Conservation (phyloP, 2,329 filamentous ascomycete genomes). For the Penicillium sp. region DNA sequence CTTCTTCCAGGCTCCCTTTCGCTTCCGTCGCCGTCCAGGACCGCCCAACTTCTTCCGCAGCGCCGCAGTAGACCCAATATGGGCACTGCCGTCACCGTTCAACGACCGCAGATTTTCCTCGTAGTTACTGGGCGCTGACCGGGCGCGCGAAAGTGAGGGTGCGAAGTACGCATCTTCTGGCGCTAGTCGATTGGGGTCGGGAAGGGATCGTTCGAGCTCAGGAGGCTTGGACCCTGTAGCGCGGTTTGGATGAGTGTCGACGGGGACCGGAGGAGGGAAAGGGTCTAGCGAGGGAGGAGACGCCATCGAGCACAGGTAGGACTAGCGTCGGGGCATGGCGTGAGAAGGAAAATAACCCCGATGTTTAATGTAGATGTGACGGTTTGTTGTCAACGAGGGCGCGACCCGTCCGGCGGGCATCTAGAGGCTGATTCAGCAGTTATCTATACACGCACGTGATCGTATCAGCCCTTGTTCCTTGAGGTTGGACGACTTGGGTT, state of each 20-base stretch:
- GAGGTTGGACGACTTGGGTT: background rate
- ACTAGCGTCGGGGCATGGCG: conserved; percentile 30
- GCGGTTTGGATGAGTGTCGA: conserved; percentile 47
- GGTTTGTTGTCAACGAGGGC: conserved; percentile 4
- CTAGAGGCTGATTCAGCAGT: conserved; percentile 5
- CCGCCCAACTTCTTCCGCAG: conserved; percentile 50
- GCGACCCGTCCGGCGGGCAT: conserved; percentile 4
- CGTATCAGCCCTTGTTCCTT: background rate
- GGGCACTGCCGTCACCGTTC: conserved; percentile 42
- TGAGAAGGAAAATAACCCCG: conserved; percentile 5
- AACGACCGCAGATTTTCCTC: conserved; percentile 32
- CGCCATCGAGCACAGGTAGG: conserved; percentile 30
- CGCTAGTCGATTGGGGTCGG: conserved; percentile 67
- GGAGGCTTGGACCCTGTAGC: conserved; percentile 35
- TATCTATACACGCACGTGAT: background rate
- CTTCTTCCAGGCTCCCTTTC: conserved; percentile 85
- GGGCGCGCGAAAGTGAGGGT: conserved; percentile 57
- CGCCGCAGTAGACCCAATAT: conserved; percentile 37
- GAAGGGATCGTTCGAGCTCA: conserved; percentile 38
- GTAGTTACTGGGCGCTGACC: conserved; percentile 39
- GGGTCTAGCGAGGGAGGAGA: conserved; percentile 33
- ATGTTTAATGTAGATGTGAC: background rate
- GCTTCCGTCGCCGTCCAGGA: conserved; percentile 63
- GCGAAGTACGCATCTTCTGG: conserved; percentile 79
- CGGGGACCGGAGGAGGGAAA: conserved; percentile 44